These are phyloP conservation scores for Malania oleifera DNA, from an alignment of 164 flowering plant species.

Conservation along the genomic window DNA sequence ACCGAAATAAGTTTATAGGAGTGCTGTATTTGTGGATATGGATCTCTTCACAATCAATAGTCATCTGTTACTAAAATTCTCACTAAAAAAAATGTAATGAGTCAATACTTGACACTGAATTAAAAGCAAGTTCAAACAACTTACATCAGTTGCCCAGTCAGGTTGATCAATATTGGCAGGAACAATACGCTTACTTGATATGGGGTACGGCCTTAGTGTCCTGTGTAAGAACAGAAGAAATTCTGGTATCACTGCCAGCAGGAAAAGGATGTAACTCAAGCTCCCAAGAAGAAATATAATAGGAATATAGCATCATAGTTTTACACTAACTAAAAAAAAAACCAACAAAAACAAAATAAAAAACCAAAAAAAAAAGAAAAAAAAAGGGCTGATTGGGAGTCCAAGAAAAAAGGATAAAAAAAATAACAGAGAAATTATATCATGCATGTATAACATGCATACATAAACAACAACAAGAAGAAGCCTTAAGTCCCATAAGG, in stretches of 20 bases:
- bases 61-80: background rate
- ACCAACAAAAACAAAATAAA: background rate
- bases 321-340: background rate
- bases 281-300: background rate
- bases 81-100: background rate
- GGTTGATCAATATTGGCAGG: constrained; percentile 76
- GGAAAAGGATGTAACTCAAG: background rate
- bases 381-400: no score
- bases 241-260: background rate
- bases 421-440: no score
- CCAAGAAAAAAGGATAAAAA: no score
- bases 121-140: constrained; percentile 18
- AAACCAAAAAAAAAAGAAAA: background rate
- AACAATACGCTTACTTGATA: constrained; percentile 60
- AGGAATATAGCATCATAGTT: no score
- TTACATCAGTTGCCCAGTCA: constrained; percentile 94
- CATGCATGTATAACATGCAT: no score
- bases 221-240: constrained; percentile 30
- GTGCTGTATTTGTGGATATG: no score
- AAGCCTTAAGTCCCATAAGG: no score
- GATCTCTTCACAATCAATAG: background rate
- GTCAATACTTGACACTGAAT: background rate
- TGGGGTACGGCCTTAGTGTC: constrained; percentile 73
- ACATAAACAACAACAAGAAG: no score
- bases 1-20: background rate